A percentile compares a stretch with the other conserved stretches of the same genome.
Evolutionary conservation across 2,329 filamentous ascomycete genomes (phyloP).

Genomic region (Rosellinia necatrix): DNA sequence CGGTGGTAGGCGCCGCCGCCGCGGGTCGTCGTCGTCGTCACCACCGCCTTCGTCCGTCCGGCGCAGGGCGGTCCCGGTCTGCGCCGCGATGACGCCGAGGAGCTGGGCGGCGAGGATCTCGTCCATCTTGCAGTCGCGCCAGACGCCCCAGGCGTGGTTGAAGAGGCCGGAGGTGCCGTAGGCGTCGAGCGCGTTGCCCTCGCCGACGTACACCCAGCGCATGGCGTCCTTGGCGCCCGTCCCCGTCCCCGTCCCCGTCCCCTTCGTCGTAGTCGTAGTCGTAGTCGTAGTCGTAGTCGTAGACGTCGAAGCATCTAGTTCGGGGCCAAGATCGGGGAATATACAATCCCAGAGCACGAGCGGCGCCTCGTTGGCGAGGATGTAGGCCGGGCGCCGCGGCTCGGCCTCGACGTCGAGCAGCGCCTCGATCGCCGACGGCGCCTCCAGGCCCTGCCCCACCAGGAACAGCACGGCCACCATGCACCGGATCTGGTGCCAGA

Average conservation of each 20-base stretch:
- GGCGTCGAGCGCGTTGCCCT: constrained; percentile 63
- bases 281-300: too few relatives aligned
- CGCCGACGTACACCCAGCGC: constrained; percentile 79
- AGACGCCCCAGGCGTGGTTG: constrained; percentile 79
- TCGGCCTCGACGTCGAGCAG: constrained; percentile 74
- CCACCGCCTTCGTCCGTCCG: too few relatives aligned
- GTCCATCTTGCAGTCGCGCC: constrained; percentile 86
- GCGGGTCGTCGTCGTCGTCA: too few relatives aligned
- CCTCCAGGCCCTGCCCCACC: constrained; percentile 85
- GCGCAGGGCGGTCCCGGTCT: constrained; percentile 37
- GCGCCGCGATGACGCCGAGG: constrained; percentile 62
- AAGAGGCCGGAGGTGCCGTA: constrained; percentile 70
- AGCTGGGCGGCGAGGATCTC: constrained; percentile 80
- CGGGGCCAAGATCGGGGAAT: constrained; percentile 67
- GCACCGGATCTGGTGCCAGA: constrained; percentile 98
- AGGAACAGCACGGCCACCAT: constrained; percentile 94
- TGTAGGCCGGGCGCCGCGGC: constrained; percentile 81
- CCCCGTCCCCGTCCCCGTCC: too few relatives aligned
- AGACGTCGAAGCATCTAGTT: too few relatives aligned
- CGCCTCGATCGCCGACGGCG: constrained; percentile 70
- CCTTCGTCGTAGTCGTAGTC: too few relatives aligned
- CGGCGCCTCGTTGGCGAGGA: constrained; percentile 87
- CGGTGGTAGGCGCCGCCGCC: too few relatives aligned
- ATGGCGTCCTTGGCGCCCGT: constrained; percentile 62
- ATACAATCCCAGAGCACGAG: constrained; percentile 96